A percentile compares a stretch with the other conserved stretches of the same genome.
phyloP scores from a whole-genome alignment of 768 basidiomycete species.

The Leccinum broughii region DNA sequence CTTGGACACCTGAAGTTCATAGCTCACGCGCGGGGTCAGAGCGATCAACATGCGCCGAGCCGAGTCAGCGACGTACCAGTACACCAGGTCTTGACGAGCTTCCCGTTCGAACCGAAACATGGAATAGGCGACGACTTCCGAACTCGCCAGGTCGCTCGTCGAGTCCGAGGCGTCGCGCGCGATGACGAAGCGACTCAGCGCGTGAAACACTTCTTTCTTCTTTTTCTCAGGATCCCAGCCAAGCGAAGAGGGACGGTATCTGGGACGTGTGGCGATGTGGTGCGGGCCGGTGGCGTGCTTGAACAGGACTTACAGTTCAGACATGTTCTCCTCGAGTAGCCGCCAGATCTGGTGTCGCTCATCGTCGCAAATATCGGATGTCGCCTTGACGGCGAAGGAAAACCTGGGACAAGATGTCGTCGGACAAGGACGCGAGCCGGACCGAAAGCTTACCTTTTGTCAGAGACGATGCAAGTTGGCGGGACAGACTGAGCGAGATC shows the following conservation, averaged over 20 bases:
- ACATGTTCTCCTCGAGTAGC: constrained; percentile 60
- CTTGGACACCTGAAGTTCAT: constrained; percentile 69
- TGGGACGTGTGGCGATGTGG: constrained; percentile 27
- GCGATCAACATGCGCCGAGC: not conserved
- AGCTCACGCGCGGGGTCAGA: constrained; percentile 43
- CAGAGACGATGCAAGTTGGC: constrained; percentile 6
- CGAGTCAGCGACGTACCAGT: constrained; percentile 54
- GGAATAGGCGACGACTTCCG: constrained; percentile 38
- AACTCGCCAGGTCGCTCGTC: constrained; percentile 18
- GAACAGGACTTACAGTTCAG: constrained; percentile 32
- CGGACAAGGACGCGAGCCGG: not conserved
- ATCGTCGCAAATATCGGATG: constrained; percentile 36
- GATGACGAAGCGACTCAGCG: constrained; percentile 60
- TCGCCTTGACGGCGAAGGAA: constrained; percentile 22
- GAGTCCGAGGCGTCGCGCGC: constrained; percentile 25
- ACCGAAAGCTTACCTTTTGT: constrained; percentile 17
- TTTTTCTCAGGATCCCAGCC: constrained; percentile 66
- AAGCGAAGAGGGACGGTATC: constrained; percentile 57
- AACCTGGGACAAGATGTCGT: constrained; percentile 16
- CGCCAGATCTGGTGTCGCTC: constrained; percentile 51
- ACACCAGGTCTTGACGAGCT: constrained; percentile 56
- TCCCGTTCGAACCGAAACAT: constrained; percentile 80
- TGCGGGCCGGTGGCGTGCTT: not conserved
- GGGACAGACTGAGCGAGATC: constrained; percentile 23
- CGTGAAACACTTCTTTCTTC: constrained; percentile 58